phyloP scores from a whole-genome alignment of 225 moss, liverwort and hornwort species.

The Antitrichia curtipendula region DNA sequence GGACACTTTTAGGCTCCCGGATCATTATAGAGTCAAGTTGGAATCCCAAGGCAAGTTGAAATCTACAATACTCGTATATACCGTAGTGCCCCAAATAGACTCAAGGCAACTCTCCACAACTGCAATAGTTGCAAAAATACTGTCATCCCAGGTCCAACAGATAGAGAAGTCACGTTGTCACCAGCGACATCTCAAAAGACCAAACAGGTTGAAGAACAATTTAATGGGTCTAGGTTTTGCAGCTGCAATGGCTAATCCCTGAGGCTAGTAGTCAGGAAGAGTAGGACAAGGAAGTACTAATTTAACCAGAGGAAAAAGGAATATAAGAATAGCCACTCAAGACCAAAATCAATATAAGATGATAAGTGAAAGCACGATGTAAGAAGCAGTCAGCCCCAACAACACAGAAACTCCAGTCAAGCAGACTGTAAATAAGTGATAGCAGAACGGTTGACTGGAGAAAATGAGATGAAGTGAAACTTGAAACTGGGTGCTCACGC shows the following conservation, averaged over 20 bases:
- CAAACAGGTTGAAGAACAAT: neutral
- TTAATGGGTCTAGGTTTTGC: neutral
- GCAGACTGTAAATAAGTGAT: slow-evolving; percentile 3
- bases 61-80: no score
- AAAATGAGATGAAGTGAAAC: slow-evolving; percentile 53
- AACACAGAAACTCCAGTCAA: slow-evolving; percentile 17
- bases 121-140: neutral
- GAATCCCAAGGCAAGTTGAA: neutral
- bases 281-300: neutral
- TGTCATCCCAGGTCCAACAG: neutral
- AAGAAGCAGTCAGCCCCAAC: neutral
- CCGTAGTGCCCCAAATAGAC: neutral
- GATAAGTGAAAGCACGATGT: neutral
- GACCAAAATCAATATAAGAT: neutral
- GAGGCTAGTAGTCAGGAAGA: no score
- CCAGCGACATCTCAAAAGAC: neutral
- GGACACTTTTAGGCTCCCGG: neutral
- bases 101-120: neutral
- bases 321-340: neutral
- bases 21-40: neutral
- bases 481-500: slow-evolving; percentile 80
- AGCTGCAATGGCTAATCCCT: neutral
- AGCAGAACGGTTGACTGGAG: slow-evolving; percentile 16
- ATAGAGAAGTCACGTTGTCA: neutral
- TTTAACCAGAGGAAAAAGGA: neutral